Conservation (phyloP, 169 alveolate genomes). For the Plasmodium vivax region DNA sequence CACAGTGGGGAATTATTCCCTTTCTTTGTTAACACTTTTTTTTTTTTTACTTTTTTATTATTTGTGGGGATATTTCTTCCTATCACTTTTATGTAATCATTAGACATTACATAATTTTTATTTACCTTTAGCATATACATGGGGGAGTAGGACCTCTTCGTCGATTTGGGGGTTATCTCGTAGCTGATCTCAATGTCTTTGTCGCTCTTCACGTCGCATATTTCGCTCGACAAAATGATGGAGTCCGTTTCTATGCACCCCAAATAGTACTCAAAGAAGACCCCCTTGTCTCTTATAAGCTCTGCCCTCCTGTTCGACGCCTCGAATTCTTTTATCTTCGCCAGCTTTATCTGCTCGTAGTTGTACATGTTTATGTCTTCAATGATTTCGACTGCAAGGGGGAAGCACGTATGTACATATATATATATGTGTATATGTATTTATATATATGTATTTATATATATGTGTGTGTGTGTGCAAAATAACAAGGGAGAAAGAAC, state of each 20-base stretch:
- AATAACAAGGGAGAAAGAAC: background rate
- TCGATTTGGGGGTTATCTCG: conserved; percentile 51
- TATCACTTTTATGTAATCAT: conserved; percentile 53
- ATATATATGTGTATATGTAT: too few species aligned
- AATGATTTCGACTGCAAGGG: conserved; percentile 39
- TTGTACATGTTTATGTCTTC: conserved; percentile 29
- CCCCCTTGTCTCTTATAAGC: conserved; percentile 51
- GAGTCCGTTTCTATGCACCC: conserved; percentile 72
- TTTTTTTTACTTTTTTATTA: conserved; percentile 44
- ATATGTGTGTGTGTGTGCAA: background rate
- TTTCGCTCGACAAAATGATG: conserved; percentile 53
- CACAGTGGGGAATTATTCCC: conserved; percentile 6
- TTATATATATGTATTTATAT: too few species aligned
- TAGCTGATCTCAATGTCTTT: conserved; percentile 39
- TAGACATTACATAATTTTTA: conserved; percentile 43
- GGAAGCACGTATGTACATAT: too few species aligned
- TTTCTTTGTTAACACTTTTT: conserved; percentile 20
- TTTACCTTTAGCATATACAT: conserved; percentile 55
- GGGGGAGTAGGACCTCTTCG: conserved; percentile 62
- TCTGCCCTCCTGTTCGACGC: conserved; percentile 18
- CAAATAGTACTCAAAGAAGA: conserved; percentile 56
- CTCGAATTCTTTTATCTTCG: conserved; percentile 45
- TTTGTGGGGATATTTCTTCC: conserved; percentile 51
- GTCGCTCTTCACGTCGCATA: conserved; percentile 54
- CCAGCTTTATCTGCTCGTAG: conserved; percentile 30